phyloP scores from a whole-genome alignment of 768 basidiomycete genomes.

The Amanita rubescens region DNA sequence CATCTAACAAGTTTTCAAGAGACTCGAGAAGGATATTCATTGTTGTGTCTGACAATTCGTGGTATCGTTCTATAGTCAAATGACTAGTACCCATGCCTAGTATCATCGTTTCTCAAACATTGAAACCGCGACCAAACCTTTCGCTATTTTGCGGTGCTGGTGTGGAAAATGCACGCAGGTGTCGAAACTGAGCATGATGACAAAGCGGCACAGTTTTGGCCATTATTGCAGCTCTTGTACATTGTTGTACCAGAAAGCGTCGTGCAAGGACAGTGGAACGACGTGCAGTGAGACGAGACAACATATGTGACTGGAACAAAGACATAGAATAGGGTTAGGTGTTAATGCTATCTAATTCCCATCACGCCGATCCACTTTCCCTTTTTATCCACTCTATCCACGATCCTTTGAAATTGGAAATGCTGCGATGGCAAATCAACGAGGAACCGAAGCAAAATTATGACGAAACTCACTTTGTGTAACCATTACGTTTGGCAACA shows the following conservation, averaged over 20 bases:
- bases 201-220: background rate
- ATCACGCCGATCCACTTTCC: slow-evolving; percentile 22
- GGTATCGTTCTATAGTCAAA: slow-evolving; percentile 60
- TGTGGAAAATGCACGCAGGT: slow-evolving; percentile 32
- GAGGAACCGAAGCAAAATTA: background rate
- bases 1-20: slow-evolving; percentile 68
- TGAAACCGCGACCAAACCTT: slow-evolving; percentile 27
- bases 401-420: slow-evolving; percentile 77
- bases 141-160: slow-evolving; percentile 50
- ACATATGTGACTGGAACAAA: slow-evolving; percentile 14
- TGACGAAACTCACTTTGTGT: slow-evolving; percentile 51
- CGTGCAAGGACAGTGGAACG: slow-evolving; percentile 15
- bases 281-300: slow-evolving; percentile 20
- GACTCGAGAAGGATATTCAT: slow-evolving; percentile 74
- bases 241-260: slow-evolving; percentile 14
- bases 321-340: slow-evolving; percentile 16
- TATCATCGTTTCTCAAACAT: slow-evolving; percentile 8
- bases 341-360: slow-evolving; percentile 15
- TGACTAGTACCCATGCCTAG: slow-evolving; percentile 18
- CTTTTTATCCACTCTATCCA: slow-evolving; percentile 82
- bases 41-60: slow-evolving; percentile 61
- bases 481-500: slow-evolving; percentile 76
- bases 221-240: slow-evolving; percentile 1
- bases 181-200: slow-evolving; percentile 9
- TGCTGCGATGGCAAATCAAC: slow-evolving; percentile 23